Conservation (phyloP, 2,329 filamentous ascomycete genomes). For the Coleophoma eucalyptorum region DNA sequence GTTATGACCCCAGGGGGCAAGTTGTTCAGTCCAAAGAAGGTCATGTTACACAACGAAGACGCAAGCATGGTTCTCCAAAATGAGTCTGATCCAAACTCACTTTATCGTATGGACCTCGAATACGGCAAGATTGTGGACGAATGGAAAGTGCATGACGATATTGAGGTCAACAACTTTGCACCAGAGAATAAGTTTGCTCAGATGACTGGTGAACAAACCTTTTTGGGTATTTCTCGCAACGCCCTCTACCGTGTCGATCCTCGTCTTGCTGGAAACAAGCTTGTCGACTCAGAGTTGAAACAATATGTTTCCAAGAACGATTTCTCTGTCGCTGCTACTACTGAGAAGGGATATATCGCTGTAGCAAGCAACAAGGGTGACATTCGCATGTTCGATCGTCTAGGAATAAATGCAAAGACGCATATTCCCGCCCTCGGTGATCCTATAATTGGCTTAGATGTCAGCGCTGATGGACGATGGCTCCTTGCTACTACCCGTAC, state of each 20-base stretch:
- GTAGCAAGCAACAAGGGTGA: slow-evolving; percentile 98
- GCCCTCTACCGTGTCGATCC: slow-evolving; percentile 93
- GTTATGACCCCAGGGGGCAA: slow-evolving; percentile 85
- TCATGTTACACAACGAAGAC: slow-evolving; percentile 31
- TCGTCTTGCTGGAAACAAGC: slow-evolving; percentile 82
- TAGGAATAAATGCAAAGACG: slow-evolving; percentile 97
- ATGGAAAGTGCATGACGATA: slow-evolving; percentile 97
- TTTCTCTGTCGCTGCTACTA: slow-evolving; percentile 91
- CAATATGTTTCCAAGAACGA: slow-evolving; percentile 97
- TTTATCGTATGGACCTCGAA: slow-evolving; percentile 97
- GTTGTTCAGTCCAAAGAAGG: slow-evolving; percentile 82
- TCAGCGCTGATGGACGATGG: slow-evolving; percentile 94
- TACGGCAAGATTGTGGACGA: slow-evolving; percentile 98
- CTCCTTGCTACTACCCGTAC: slow-evolving; percentile 91
- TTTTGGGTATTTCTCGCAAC: slow-evolving; percentile 89
- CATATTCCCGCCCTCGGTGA: slow-evolving; percentile 94
- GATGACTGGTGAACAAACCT: slow-evolving; percentile 93
- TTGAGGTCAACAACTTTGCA: slow-evolving; percentile 85
- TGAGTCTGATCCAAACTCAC: slow-evolving; percentile 72
- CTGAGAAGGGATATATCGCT: slow-evolving; percentile 93
- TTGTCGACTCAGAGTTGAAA: slow-evolving; percentile 90
- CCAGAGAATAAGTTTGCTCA: slow-evolving; percentile 98
- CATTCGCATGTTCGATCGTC: slow-evolving; percentile 90
- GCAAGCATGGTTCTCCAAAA: slow-evolving; percentile 30
- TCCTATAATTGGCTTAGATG: slow-evolving; percentile 89